A percentile compares a stretch with the other conserved stretches of the same genome.
Conservation (phyloP, 73 alveolate species). For the Paraurostyla sp. region DNA sequence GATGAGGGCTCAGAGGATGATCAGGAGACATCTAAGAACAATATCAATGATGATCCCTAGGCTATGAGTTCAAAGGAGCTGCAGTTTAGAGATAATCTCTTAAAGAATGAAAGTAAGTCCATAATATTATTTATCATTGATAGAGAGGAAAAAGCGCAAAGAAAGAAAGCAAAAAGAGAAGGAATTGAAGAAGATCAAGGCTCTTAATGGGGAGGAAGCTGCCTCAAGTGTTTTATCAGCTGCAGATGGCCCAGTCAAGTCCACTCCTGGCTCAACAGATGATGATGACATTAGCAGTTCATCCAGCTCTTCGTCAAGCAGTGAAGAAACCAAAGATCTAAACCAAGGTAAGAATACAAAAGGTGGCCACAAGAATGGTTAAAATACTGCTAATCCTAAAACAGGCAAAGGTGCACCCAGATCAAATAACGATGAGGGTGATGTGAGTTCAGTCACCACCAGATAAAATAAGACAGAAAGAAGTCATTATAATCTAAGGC, state of each 20-base stretch:
- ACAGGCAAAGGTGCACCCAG: slow-evolving; percentile 40
- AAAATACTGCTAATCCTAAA: not conserved
- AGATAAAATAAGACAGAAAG: slow-evolving; percentile 61
- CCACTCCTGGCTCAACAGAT: not conserved
- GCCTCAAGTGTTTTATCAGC: slow-evolving; percentile 10
- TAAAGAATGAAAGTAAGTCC: slow-evolving; percentile 41
- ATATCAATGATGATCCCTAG: slow-evolving; percentile 23
- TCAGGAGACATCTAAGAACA: not conserved
- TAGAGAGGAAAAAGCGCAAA: slow-evolving; percentile 42
- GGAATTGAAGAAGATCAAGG: slow-evolving; percentile 53
- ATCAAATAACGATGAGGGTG: slow-evolving; percentile 47
- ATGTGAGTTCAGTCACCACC: slow-evolving; percentile 55
- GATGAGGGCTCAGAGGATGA: slow-evolving; percentile 58
- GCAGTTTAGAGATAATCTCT: slow-evolving; percentile 46
- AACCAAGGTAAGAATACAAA: not conserved
- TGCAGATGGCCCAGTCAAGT: slow-evolving; percentile 1
- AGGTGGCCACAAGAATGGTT: not conserved
- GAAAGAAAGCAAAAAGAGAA: slow-evolving; percentile 48
- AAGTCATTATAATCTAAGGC: slow-evolving; percentile 43
- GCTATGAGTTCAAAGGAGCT: slow-evolving; percentile 52
- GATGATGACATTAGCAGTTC: slow-evolving; percentile 39
- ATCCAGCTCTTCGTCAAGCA: slow-evolving; percentile 28
- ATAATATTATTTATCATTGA: not conserved
- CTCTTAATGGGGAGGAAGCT: slow-evolving; percentile 32
- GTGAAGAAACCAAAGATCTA: slow-evolving; percentile 41